Evolutionary conservation across 331 rosid genomes (phyloP).

Genomic region (Spiraea crenata): DNA sequence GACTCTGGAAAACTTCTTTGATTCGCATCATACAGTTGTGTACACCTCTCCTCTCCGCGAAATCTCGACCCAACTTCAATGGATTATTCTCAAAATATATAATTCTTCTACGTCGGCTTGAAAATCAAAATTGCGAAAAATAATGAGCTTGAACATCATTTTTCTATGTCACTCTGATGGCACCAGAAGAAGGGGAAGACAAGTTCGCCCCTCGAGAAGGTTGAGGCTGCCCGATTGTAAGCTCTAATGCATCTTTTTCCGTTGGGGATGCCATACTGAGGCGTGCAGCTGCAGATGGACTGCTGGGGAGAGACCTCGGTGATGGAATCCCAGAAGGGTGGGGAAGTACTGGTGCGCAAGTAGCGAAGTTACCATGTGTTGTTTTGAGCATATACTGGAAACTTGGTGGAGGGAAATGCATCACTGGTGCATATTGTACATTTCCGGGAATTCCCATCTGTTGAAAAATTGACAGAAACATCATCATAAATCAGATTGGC

Average conservation of each 20-base stretch:
- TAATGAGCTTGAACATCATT: neutral
- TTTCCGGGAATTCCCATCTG: slow-evolving; percentile 31
- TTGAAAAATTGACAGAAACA: neutral
- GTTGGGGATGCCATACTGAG: neutral
- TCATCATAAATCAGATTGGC: neutral
- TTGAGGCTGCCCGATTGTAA: slow-evolving; percentile 40
- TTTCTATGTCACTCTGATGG: slow-evolving; percentile 36
- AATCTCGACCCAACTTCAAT: neutral
- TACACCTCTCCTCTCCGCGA: neutral
- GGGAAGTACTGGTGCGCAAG: neutral
- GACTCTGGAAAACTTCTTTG: neutral
- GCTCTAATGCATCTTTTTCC: slow-evolving; percentile 36
- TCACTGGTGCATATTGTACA: slow-evolving; percentile 16
- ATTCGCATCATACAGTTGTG: slow-evolving; percentile 12
- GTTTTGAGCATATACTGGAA: slow-evolving; percentile 9
- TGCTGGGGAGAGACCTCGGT: slow-evolving; percentile 26
- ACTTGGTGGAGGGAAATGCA: slow-evolving; percentile 15
- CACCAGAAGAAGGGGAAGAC: slow-evolving; percentile 33
- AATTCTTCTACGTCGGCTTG: neutral
- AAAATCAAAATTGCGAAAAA: neutral
- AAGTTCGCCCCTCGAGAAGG: slow-evolving; percentile 24
- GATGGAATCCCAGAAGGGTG: slow-evolving; percentile 49
- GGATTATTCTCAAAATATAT: slow-evolving; percentile 8
- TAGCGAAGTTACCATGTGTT: slow-evolving; percentile 10
- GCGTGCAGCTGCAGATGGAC: neutral